phyloP scores from a whole-genome alignment of 495 filamentous ascomycete genomes.

The Xylaria telfairii region DNA sequence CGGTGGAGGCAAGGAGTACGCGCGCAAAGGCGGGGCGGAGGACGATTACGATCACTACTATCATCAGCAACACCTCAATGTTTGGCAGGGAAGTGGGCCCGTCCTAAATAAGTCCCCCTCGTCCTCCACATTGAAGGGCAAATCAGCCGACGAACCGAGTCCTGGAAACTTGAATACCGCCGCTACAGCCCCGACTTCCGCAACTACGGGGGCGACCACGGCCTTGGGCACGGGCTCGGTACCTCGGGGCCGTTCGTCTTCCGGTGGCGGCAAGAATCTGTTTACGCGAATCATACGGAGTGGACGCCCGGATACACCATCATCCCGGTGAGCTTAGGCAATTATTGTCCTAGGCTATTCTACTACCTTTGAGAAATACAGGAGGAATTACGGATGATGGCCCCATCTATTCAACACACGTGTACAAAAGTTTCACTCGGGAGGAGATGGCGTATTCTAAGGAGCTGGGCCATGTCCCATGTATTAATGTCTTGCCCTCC shows the following conservation, averaged over 20 bases:
- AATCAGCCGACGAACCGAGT: slow-evolving; percentile 6
- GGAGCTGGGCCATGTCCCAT: background rate
- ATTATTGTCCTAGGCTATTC: background rate
- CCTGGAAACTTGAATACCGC: background rate
- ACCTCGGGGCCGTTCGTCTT: background rate
- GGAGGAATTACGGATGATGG: background rate
- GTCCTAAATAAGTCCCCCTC: slow-evolving; percentile 2
- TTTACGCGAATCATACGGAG: slow-evolving; percentile 22
- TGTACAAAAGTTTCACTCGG: background rate
- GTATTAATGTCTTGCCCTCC: background rate
- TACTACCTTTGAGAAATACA: background rate
- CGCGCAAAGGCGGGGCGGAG: background rate
- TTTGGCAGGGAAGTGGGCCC: background rate
- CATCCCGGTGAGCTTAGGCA: background rate
- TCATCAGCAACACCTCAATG: slow-evolving; percentile 11
- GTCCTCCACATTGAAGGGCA: slow-evolving; percentile 19
- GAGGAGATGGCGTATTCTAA: background rate
- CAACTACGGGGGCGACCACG: background rate
- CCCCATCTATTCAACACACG: background rate
- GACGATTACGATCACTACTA: background rate
- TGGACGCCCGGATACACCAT: slow-evolving; percentile 15
- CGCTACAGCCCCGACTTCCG: background rate
- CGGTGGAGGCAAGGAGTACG: background rate
- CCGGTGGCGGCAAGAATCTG: slow-evolving; percentile 8
- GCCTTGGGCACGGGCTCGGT: background rate